Base-by-base conservation (phyloP, 805 yeast genomes). In the Saturnispora halmiae region DNA sequence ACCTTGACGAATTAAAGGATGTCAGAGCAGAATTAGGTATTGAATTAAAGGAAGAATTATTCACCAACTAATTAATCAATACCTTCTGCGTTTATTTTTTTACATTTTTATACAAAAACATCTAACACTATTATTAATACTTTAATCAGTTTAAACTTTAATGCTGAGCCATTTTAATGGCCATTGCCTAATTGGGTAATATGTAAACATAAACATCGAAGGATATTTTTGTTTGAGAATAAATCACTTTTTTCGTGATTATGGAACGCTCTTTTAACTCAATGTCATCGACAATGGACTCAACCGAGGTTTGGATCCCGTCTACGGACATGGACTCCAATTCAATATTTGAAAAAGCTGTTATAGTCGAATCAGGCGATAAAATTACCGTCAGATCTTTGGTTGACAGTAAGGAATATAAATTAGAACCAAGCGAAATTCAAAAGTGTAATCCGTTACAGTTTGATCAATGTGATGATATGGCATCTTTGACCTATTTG, bases 401-500 rank as follows among this genome's bases (percentile, higher is more conserved):
- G 31, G 9, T 40, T 8, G 16, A 33, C 7, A 39, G 26, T 14
- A 14, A 21, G 10, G 16, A 31, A 18, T 18, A 14, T 3, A 19
- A n/a, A 4, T 18, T 27, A 15, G 29, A 25, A 31, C 32, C 69
- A 9, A 59, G 56, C 16, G 60, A 64, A 39, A 70, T 67, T 18
- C 79, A 79, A 49, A 76, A 74, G 52, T 85, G 88, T 38, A 92
- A 92, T 55, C 98, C 99, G 1, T 68, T 79, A 7, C 82, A 83
- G 50, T 92, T 92, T 60, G 94, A 92, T 59, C 81, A 77, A 52
- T 90, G 94, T 45, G 78, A 82, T 50, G 96, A 92, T 54, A 85
- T 92, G 88, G 97, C 97, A 0, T 95, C 88, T 51, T 68, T 92
- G 47, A 92, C 99, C 1, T 86, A 80, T 59, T 67, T 92, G 46